phyloP scores from a whole-genome alignment of 2,329 filamentous ascomycete species.

The Exophiala xenobiotica region DNA sequence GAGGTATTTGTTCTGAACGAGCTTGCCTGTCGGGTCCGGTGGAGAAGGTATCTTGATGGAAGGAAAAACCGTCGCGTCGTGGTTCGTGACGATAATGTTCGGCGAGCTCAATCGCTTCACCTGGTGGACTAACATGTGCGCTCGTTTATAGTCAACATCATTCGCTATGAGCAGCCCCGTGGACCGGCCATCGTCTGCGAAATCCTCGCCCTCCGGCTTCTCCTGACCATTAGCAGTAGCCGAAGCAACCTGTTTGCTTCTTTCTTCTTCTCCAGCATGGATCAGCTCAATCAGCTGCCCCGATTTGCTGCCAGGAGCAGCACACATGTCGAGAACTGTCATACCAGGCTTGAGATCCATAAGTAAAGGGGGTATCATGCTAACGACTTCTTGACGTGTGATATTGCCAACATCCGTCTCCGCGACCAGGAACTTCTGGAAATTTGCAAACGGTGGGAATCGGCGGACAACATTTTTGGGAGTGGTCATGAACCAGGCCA shows the following conservation, averaged over 20 bases:
- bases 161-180: conserved; percentile 94
- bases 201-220: conserved; percentile 53
- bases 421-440: conserved; percentile 96
- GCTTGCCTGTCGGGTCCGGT: conserved; percentile 52
- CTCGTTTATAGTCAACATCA: conserved; percentile 93
- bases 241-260: conserved; percentile 70
- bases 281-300: conserved; percentile 94
- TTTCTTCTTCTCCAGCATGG: conserved; percentile 85
- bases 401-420: conserved; percentile 98
- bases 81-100: conserved; percentile 95
- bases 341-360: conserved; percentile 90
- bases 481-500: conserved; percentile 98
- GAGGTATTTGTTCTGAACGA: conserved; percentile 67
- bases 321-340: conserved; percentile 92
- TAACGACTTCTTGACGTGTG: conserved; percentile 93
- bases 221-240: conserved; percentile 63
- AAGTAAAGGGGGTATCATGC: conserved; percentile 95
- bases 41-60: conserved; percentile 77
- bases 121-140: conserved; percentile 96
- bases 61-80: conserved; percentile 94
- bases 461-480: conserved; percentile 94
- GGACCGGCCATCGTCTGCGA: conserved; percentile 75
- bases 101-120: conserved; percentile 95
- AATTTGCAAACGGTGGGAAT: conserved; percentile 88
- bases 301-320: conserved; percentile 94